These are phyloP conservation scores for Rutstroemia sydowiana DNA, from an alignment of 2,329 filamentous ascomycete species.

Conservation along the genomic window DNA sequence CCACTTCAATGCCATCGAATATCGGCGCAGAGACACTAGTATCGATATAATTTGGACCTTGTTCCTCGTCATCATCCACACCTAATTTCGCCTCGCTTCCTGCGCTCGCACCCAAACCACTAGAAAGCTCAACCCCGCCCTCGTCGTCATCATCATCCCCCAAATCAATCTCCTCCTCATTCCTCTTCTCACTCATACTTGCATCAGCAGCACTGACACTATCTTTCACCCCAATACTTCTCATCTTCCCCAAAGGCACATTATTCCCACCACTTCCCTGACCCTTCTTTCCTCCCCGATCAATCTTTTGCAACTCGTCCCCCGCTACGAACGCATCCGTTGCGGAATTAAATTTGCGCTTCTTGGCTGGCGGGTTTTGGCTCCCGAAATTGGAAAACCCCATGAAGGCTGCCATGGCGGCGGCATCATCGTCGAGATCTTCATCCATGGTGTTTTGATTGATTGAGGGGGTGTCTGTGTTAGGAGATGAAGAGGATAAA, in stretches of 20 bases:
- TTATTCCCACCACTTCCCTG: slow-evolving; percentile 28
- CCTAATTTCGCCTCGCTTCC: slow-evolving; percentile 25
- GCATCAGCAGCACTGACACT: slow-evolving; percentile 2
- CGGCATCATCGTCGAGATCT: slow-evolving; percentile 14
- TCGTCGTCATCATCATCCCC: slow-evolving; percentile 15
- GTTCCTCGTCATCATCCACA: slow-evolving; percentile 4
- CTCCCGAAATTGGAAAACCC: slow-evolving; percentile 67
- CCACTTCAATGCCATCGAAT: slow-evolving; percentile 10
- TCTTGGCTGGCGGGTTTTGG: slow-evolving; percentile 47
- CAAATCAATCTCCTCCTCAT: slow-evolving; percentile 23
- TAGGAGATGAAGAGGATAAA: not conserved
- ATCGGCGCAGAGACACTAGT: slow-evolving; percentile 30
- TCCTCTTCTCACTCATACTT: slow-evolving; percentile 4
- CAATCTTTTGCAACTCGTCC: slow-evolving; percentile 26
- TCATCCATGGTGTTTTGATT: not conserved
- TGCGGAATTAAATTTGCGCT: slow-evolving; percentile 57
- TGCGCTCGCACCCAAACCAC: not conserved
- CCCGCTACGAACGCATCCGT: slow-evolving; percentile 42
- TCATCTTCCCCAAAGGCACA: slow-evolving; percentile 26
- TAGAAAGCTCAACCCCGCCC: slow-evolving; percentile 9
- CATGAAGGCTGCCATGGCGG: slow-evolving; percentile 48
- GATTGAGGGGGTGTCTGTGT: not conserved
- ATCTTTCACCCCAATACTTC: slow-evolving; percentile 19
- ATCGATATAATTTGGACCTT: slow-evolving; percentile 19
- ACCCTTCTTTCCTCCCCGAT: slow-evolving; percentile 29